phyloP scores from a whole-genome alignment of 345 rosid species.

The Capsella bursapastoris region DNA sequence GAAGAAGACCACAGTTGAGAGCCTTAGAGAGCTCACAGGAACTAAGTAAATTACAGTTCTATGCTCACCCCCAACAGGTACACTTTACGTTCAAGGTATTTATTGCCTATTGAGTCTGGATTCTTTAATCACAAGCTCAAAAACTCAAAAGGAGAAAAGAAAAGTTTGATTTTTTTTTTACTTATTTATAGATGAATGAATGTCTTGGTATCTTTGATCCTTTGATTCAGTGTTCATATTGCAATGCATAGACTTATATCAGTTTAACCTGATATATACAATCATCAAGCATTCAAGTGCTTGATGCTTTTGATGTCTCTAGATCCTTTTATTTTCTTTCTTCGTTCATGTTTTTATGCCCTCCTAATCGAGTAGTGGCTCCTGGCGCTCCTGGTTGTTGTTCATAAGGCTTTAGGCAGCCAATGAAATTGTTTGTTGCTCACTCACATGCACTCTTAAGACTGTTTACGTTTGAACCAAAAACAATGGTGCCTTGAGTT shows the following conservation, averaged over 20 bases:
- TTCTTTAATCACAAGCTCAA: conserved; percentile 9
- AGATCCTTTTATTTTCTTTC: conserved; percentile 3
- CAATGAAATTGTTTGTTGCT: conserved; percentile 21
- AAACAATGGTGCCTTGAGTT: not conserved
- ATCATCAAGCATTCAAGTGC: conserved; percentile 16
- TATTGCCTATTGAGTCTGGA: conserved; percentile 29
- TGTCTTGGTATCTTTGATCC: conserved; percentile 26
- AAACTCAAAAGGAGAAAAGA: conserved; percentile 28
- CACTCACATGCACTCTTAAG: conserved; percentile 19
- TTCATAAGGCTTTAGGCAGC: conserved; percentile 29
- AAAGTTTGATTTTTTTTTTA: conserved; percentile 5
- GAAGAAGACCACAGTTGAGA: conserved; percentile 76
- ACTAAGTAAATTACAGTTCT: conserved; percentile 51
- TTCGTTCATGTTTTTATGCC: conserved; percentile 14
- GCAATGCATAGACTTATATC: conserved; percentile 23
- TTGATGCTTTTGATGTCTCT: conserved; percentile 28
- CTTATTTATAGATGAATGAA: not conserved
- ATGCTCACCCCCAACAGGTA: conserved; percentile 42
- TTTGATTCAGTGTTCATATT: conserved; percentile 27
- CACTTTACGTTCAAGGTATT: conserved; percentile 18
- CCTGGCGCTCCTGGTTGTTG: not conserved
- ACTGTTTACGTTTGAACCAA: conserved; percentile 18
- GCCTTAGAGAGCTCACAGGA: conserved; percentile 61
- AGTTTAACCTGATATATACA: conserved; percentile 15
- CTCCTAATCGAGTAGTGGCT: not conserved